These are phyloP conservation scores for Pythium inflatum DNA, from an alignment of 352 stramenopile genomes.

Conservation along the genomic window DNA sequence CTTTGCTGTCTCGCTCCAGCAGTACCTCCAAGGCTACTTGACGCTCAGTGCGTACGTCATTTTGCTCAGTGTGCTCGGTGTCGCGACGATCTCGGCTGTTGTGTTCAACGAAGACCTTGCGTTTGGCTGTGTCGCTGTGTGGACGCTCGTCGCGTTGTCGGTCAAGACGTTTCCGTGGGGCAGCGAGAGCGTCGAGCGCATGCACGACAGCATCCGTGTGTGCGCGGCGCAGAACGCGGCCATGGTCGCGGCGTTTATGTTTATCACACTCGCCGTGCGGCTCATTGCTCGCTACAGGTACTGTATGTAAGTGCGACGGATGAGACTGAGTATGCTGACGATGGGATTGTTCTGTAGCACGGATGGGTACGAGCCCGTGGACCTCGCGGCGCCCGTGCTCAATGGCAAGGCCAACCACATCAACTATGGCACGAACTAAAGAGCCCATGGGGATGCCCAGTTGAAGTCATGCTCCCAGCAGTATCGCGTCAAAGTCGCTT, in stretches of 20 bases:
- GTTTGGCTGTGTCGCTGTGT: slow-evolving; percentile 71
- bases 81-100: slow-evolving; percentile 57
- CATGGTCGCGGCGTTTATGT: slow-evolving; percentile 64
- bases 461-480: too few species aligned
- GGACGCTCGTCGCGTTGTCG: slow-evolving; percentile 59
- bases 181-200: slow-evolving; percentile 40
- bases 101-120: slow-evolving; percentile 65
- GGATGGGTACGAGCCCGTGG: slow-evolving; percentile 15
- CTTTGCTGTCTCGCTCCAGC: slow-evolving; percentile 61
- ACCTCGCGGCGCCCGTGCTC: slow-evolving; percentile 27
- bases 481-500: not conserved
- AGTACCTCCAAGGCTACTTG: slow-evolving; percentile 52
- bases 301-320: not conserved
- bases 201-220: slow-evolving; percentile 62
- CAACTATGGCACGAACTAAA: slow-evolving; percentile 31
- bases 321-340: not conserved
- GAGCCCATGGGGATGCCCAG: too few species aligned
- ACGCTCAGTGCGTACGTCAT: slow-evolving; percentile 62
- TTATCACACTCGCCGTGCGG: slow-evolving; percentile 46
- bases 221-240: slow-evolving; percentile 62
- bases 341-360: not conserved
- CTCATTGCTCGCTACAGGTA: slow-evolving; percentile 27
- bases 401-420: slow-evolving; percentile 29
- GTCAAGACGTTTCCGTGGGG: slow-evolving; percentile 58
- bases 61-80: slow-evolving; percentile 59